A percentile compares a stretch with the other conserved stretches of the same genome.
Conservation (phyloP, 768 basidiomycete genomes). For the Calocera viscosa region DNA sequence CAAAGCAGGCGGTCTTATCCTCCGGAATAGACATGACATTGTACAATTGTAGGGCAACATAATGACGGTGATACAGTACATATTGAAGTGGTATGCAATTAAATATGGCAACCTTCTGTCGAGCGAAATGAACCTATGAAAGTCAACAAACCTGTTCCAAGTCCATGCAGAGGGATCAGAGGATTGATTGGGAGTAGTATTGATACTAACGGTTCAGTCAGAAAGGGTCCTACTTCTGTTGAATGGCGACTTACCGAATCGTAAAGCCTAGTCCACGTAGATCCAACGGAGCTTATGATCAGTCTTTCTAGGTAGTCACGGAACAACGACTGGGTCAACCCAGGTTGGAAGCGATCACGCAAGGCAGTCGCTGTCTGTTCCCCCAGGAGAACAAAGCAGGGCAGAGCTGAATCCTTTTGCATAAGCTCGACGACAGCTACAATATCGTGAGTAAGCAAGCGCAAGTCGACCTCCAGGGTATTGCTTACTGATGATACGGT, state of each 20-base stretch:
- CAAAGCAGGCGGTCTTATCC: too few relatives aligned
- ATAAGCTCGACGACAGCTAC: conserved; percentile 83
- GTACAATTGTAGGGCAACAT: background rate
- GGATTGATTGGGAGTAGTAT: conserved; percentile 85
- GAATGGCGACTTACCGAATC: conserved; percentile 56
- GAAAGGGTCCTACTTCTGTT: background rate
- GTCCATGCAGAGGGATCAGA: conserved; percentile 30
- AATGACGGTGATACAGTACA: background rate
- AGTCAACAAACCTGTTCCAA: background rate
- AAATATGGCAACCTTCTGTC: background rate
- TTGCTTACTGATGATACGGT: conserved; percentile 76
- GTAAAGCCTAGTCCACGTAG: conserved; percentile 89
- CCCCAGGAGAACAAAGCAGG: conserved; percentile 82
- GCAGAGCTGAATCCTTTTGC: conserved; percentile 91
- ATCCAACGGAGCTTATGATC: conserved; percentile 80
- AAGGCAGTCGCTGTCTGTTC: conserved; percentile 81
- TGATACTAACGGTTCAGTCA: conserved; percentile 48
- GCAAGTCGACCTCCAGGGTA: background rate
- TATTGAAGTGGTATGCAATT: conserved; percentile 1
- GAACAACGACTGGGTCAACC: conserved; percentile 64
- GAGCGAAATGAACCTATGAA: background rate
- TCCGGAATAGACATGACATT: background rate
- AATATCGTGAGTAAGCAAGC: conserved; percentile 1
- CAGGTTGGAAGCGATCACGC: conserved; percentile 87
- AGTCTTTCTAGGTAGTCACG: conserved; percentile 82